phyloP scores from a whole-genome alignment of 2,329 filamentous ascomycete genomes.

The Phaeosphaeriaceae sp. region DNA sequence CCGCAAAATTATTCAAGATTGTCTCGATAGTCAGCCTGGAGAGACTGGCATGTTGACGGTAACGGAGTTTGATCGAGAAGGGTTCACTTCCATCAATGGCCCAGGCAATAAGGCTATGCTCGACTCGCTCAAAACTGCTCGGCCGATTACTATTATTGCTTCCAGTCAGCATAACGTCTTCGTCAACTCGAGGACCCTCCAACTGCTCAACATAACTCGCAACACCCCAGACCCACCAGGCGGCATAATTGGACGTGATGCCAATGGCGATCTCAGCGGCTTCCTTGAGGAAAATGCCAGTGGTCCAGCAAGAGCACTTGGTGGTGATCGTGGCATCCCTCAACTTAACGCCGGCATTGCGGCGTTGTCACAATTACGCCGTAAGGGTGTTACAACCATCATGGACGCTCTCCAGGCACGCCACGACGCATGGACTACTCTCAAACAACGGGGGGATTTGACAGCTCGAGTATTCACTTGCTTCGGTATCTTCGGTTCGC shows the following conservation, averaged over 20 bases:
- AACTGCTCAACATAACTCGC: conserved; percentile 1
- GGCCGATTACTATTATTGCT: conserved; percentile 2
- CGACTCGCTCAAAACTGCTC: conserved; percentile 3
- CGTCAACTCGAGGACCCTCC: conserved; percentile 2
- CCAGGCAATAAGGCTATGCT: conserved; percentile 1
- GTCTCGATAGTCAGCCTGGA: conserved; percentile 1
- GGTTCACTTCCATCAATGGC: conserved; percentile 3
- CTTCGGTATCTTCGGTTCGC: not conserved
- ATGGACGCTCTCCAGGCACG: conserved; percentile 1
- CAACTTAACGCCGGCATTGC: not conserved
- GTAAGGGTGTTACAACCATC: conserved; percentile 3
- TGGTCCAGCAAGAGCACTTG: not conserved
- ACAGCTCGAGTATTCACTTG: conserved; percentile 3
- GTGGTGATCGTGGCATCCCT: not conserved
- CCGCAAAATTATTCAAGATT: conserved; percentile 3
- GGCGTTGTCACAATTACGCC: conserved; percentile 1
- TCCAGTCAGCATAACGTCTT: conserved; percentile 3
- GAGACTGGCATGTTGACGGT: conserved; percentile 4
- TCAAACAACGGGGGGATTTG: not conserved
- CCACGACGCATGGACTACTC: conserved; percentile 4
- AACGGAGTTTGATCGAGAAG: conserved; percentile 3
- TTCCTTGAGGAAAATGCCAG: conserved; percentile 3
- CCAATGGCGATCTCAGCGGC: not conserved
- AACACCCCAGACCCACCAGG: conserved; percentile 1
- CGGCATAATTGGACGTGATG: not conserved